phyloP scores from a whole-genome alignment of 441 rosid species.

The Kokia cookei region DNA sequence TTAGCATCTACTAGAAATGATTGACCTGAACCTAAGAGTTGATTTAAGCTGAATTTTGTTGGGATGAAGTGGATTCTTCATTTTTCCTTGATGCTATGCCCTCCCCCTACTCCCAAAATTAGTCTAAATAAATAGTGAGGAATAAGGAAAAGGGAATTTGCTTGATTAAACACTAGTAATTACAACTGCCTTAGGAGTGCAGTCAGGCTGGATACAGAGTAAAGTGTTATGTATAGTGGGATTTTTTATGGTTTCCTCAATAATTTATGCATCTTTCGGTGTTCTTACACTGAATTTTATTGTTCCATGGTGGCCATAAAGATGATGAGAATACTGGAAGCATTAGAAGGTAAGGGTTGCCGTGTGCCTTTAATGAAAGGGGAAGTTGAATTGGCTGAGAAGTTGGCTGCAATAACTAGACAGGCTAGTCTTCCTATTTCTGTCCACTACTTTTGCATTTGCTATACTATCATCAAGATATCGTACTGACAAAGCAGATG shows the following conservation, averaged over 20 bases:
- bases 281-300: conserved; percentile 14
- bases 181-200: not conserved
- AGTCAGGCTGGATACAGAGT: not conserved
- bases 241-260: not conserved
- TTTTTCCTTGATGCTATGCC: not conserved
- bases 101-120: not conserved
- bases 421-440: conserved; percentile 45
- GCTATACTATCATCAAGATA: not conserved
- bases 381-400: conserved; percentile 88
- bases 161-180: not conserved
- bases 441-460: not conserved
- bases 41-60: not conserved
- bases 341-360: conserved; percentile 86
- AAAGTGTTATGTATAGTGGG: not conserved
- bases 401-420: conserved; percentile 68
- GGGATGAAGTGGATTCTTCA: not conserved
- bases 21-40: not conserved
- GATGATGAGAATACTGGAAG: conserved; percentile 93
- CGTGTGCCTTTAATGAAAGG: conserved; percentile 81
- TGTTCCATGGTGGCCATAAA: conserved; percentile 21
- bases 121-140: not conserved
- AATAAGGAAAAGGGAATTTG: not conserved
- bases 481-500: conserved; percentile 14
- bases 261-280: not conserved
- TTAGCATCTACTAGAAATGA: not conserved